A percentile compares a stretch with the other conserved stretches of the same genome.
phyloP scores from a whole-genome alignment of 1,284 basidiomycete genomes.

The Irpex sp. region DNA sequence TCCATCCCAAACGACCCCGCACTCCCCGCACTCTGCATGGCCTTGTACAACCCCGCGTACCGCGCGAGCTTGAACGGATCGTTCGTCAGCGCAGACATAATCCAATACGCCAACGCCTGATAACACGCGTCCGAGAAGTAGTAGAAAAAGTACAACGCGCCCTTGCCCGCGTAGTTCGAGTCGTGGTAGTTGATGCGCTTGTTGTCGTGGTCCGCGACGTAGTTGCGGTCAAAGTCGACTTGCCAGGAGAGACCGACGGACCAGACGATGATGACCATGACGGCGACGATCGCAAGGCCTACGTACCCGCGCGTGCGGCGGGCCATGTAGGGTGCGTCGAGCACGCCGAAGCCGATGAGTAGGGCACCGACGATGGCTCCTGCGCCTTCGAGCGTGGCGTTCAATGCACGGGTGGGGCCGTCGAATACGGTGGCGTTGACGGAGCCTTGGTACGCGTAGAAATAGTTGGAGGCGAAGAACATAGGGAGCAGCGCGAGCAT shows the following conservation, averaged over 20 bases:
- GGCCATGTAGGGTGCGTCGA: slow-evolving; percentile 32
- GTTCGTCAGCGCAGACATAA: slow-evolving; percentile 42
- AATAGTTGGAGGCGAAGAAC: slow-evolving; percentile 40
- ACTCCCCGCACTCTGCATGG: slow-evolving; percentile 35
- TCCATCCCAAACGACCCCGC: slow-evolving; percentile 47
- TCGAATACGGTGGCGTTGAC: slow-evolving; percentile 35
- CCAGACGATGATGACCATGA: slow-evolving; percentile 35
- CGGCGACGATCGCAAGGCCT: slow-evolving; percentile 33
- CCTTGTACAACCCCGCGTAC: slow-evolving; percentile 39
- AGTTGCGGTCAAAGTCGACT: slow-evolving; percentile 29
- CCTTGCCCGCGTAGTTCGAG: slow-evolving; percentile 29
- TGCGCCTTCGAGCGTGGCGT: slow-evolving; percentile 36
- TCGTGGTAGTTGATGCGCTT: slow-evolving; percentile 32
- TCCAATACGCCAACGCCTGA: slow-evolving; percentile 39
- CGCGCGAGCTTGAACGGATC: slow-evolving; percentile 42
- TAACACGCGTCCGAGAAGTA: slow-evolving; percentile 36
- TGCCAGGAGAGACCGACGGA: slow-evolving; percentile 34
- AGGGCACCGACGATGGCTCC: slow-evolving; percentile 40
- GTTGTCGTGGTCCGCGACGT: slow-evolving; percentile 14
- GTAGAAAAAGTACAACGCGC: slow-evolving; percentile 38
- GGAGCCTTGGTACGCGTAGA: slow-evolving; percentile 41
- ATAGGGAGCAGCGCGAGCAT: slow-evolving; percentile 36
- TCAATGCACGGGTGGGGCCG: slow-evolving; percentile 38
- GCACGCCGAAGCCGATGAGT: slow-evolving; percentile 36
- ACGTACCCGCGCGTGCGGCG: slow-evolving; percentile 37